A percentile compares a stretch with the other conserved stretches of the same genome.
Conservation (phyloP, 2,329 filamentous ascomycete species). For the Thelonectria rubi region DNA sequence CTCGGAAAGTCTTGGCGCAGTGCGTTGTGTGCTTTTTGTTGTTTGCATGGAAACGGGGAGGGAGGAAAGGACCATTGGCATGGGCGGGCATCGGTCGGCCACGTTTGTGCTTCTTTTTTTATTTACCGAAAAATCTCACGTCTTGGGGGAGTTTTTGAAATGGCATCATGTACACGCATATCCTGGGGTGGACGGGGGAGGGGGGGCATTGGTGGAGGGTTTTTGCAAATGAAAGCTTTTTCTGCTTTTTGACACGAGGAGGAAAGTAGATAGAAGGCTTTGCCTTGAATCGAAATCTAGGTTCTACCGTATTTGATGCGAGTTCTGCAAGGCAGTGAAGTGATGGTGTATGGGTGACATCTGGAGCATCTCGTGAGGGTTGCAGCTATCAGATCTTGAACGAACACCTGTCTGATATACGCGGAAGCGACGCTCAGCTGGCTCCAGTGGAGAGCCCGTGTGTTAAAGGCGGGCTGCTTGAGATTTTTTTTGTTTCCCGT, state of each 20-base stretch:
- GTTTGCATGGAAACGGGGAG: constrained; percentile 1
- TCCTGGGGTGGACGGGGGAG: background rate
- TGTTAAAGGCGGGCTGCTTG: too few relatives aligned
- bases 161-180: constrained; percentile 17
- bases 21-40: constrained; percentile 11
- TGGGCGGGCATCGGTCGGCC: constrained; percentile 18
- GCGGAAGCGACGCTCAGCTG: background rate
- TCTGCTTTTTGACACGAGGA: background rate
- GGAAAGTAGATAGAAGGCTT: background rate
- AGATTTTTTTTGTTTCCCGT: too few relatives aligned
- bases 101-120: background rate
- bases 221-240: constrained; percentile 1
- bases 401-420: background rate
- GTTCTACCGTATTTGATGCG: too few relatives aligned
- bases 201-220: background rate
- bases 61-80: constrained; percentile 11
- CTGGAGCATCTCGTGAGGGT: too few relatives aligned
- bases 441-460: background rate
- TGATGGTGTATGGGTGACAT: too few relatives aligned
- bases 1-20: constrained; percentile 7
- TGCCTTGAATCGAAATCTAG: constrained; percentile 11
- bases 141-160: constrained; percentile 17
- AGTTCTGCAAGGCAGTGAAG: too few relatives aligned
- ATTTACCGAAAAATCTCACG: constrained; percentile 5
- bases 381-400: background rate